These are phyloP conservation scores for Bryum argenteum DNA, from an alignment of 225 moss, liverwort and hornwort species.

Conservation along the genomic window DNA sequence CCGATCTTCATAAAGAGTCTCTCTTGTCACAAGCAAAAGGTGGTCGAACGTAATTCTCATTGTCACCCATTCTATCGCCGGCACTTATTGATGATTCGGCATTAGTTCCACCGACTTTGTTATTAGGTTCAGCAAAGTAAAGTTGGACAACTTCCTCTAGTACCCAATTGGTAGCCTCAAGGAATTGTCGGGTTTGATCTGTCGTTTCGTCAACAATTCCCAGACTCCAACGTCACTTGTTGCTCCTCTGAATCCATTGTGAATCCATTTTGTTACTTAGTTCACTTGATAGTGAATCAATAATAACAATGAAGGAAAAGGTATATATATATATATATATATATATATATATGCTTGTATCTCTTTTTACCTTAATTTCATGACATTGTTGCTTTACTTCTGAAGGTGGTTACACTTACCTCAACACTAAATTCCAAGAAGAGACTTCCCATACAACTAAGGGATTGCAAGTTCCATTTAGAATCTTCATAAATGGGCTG, in stretches of 20 bases:
- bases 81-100: conserved; percentile 39
- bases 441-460: too few species aligned
- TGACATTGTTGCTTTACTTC: too few species aligned
- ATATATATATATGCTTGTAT: too few species aligned
- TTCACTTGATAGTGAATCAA: too few species aligned
- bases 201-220: conserved; percentile 76
- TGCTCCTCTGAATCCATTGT: conserved; percentile 77
- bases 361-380: too few species aligned
- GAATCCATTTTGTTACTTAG: too few species aligned
- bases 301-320: too few species aligned
- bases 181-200: conserved; percentile 76
- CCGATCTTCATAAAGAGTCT: conserved; percentile 96
- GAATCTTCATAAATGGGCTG: too few species aligned
- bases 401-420: too few species aligned
- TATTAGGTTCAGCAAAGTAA: conserved; percentile 82
- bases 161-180: conserved; percentile 91
- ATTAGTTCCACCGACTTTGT: conserved; percentile 51
- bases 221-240: conserved; percentile 83
- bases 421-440: too few species aligned
- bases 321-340: too few species aligned
- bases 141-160: conserved; percentile 88
- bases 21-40: conserved; percentile 95
- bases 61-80: conserved; percentile 57
- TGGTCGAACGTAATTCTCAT: conserved; percentile 81
- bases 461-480: too few species aligned